Evolutionary conservation across 139 green algal species (phyloP), one percentile per base, ranked within the genome.

Genomic region (Closterium sp.): DNA sequence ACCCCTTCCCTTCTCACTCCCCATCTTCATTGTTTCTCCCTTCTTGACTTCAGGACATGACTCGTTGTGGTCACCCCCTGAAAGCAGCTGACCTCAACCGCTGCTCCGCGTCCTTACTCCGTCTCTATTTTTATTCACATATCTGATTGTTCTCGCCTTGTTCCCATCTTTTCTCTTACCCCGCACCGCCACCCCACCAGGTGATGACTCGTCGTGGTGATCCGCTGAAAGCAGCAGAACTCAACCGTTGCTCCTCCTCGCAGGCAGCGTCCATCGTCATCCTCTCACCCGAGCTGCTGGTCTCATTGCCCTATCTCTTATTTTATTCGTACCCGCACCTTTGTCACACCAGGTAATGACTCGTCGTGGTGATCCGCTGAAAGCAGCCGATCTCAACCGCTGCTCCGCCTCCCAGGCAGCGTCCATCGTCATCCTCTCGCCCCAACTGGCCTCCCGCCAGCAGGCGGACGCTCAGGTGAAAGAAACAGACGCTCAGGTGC

Each of bases 401-500:
- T 92, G 90, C 70, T 90, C 85, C 1, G 85, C 90, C 32, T 34
- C n/a, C 31, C 4, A 34, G n/a, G 90, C 90, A 13, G n/a, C 27
- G 2, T 91, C 90, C 22, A 91, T 92, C 3, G 90, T 92, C n/a
- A 86, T 92, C 6, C 90, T 92, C 79, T 92, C 90, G 85, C 90
- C 90, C 5, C 27, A 31, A 9, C 79, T 30, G 9, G 1, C 31
- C 19, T 45, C 31, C 0, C 31, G 27, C 7, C 79, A 92, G 30
- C 22, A 90, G 70, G 85, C 32, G 9, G 90, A 92, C 4, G 90
- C 90, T 28, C n/a, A 92, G 90, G 90, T 92, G 29, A 31, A 73
- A 73, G 2, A 9, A 73, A 73, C 50, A 73, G 50, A 73, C 10
- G 13, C 10, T 73, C 50, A 73, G 50, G 50, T 70, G 45, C 9